Conservation (phyloP, 768 basidiomycete species). For the Macrolepiota fuliginosa region DNA sequence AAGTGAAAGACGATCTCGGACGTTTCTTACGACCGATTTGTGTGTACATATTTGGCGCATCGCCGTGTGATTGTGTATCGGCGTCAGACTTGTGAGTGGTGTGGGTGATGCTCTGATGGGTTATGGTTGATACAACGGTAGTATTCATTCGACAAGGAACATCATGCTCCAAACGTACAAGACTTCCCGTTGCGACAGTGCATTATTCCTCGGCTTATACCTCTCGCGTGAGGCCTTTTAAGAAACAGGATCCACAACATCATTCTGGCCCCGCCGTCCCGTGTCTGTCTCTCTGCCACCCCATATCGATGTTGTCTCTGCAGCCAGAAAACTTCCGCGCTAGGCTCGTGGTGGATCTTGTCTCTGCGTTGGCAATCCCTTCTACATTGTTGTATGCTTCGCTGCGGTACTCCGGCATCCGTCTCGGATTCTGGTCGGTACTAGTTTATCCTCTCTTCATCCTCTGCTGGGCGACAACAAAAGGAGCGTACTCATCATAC, state of each 20-base stretch:
- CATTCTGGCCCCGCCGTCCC: not conserved
- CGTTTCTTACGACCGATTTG: not conserved
- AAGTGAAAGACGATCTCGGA: conserved; percentile 4
- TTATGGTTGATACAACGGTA: conserved; percentile 1
- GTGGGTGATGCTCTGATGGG: not conserved
- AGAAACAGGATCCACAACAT: not conserved
- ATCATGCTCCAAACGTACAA: conserved; percentile 11
- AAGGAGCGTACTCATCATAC: conserved; percentile 31
- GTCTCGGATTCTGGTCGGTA: conserved; percentile 32
- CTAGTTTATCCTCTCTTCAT: conserved; percentile 41
- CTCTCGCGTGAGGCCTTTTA: not conserved
- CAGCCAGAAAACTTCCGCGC: conserved; percentile 16
- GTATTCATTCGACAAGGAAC: conserved; percentile 11
- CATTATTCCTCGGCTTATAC: conserved; percentile 4
- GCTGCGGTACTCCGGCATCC: conserved; percentile 23
- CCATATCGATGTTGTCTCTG: not conserved
- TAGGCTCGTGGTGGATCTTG: conserved; percentile 12
- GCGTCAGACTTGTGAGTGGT: not conserved
- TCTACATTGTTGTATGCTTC: conserved; percentile 16
- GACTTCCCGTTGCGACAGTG: conserved; percentile 6
- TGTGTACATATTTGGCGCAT: conserved; percentile 2
- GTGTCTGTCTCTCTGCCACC: not conserved
- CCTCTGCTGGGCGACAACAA: conserved; percentile 34
- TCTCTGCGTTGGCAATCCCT: conserved; percentile 13
- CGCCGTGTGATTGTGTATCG: not conserved